Percentiles rank a stretch among this genome's conserved stretches.
These are phyloP conservation scores for Podospora bellae-mahoneyi DNA, from an alignment of 495 filamentous ascomycete genomes.

Conservation along the genomic window DNA sequence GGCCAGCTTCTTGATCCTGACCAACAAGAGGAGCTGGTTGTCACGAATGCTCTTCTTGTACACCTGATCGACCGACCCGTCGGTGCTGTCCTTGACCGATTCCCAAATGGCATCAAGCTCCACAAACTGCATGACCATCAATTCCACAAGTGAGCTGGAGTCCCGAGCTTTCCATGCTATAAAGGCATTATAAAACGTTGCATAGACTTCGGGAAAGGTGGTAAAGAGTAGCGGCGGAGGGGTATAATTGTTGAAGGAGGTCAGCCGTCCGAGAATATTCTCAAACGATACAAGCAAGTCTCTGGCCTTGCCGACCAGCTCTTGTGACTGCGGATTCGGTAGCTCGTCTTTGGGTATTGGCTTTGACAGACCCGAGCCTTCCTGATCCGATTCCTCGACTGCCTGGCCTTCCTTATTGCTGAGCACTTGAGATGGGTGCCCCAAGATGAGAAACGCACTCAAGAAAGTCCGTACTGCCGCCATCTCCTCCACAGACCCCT, in stretches of 20 bases:
- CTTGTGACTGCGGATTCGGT: conserved; percentile 60
- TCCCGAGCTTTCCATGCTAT: conserved; percentile 94
- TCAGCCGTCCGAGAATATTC: conserved; percentile 61
- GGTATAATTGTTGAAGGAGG: conserved; percentile 50
- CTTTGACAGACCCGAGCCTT: conserved; percentile 46
- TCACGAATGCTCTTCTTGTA: conserved; percentile 91
- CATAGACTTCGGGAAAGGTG: conserved; percentile 65
- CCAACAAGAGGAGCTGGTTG: conserved; percentile 85
- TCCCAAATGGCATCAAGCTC: conserved; percentile 96
- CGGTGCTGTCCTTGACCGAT: conserved; percentile 85
- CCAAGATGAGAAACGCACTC: conserved; percentile 87
- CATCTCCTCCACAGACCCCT: conserved; percentile 67
- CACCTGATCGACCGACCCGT: conserved; percentile 79
- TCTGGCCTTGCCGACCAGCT: conserved; percentile 81
- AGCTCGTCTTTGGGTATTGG: conserved; percentile 51
- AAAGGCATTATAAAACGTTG: conserved; percentile 85
- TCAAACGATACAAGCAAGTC: conserved; percentile 83
- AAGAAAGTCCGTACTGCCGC: conserved; percentile 85
- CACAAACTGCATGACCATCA: conserved; percentile 94
- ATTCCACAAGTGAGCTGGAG: conserved; percentile 81
- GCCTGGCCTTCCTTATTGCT: conserved; percentile 72
- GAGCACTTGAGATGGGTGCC: conserved; percentile 86
- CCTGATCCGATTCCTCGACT: conserved; percentile 63
- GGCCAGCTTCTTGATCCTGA: conserved; percentile 83
- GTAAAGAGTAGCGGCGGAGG: conserved; percentile 58